Base-by-base conservation (phyloP, 2,329 filamentous ascomycete species). In the Whalleya microplaca region DNA sequence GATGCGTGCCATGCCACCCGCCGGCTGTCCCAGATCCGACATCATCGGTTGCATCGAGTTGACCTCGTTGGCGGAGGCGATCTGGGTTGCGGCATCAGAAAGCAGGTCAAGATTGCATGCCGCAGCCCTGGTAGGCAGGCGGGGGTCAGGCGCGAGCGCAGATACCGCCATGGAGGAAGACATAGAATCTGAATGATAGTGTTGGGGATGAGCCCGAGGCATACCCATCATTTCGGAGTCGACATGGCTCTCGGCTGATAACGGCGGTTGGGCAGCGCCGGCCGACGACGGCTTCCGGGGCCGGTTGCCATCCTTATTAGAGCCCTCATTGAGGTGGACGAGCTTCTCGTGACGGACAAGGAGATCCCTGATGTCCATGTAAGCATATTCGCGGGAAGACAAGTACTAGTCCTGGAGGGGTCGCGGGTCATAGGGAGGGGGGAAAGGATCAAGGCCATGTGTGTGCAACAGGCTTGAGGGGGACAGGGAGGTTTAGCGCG, bases 311-410 rank as follows among this genome's bases (percentile, higher is more conserved):
- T 85, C 82, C 64, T 83, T 84, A 70, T 74, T 80, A 63, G 70
- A 70, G 23, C 78, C 80, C 71, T 85, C 82, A 73, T 83, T 85
- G 68, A 85, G 78, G 69, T 87, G 84, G 65, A 85, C 83, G 64
- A 86, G 81, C 73, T 86, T 86, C 73, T 86, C 82, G 73, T 87
- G 84, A 61, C 84, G 79, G 60, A 85, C 82, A 64, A 87, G 78
- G 58, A 87, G 79, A 71, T 86, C 84, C 64, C 84, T 86, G 75
- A 83, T 84, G 74, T 85, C 78, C 82, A 84, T 85, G 76, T 82
- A 81, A 84, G 81, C 73, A 75, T 75, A 66, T 68, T 67, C 67
- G 67, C 69, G 65, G 56, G 48, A 48, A 62, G 45, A 53, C 51
- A 45, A 45, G 48, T 54, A 41, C 42, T 58, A 53, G 52, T 63